Evolutionary conservation across 73 alveolate genomes (phyloP), one percentile per base, ranked within the genome.

Genomic region (Paraurostyla sp.): DNA sequence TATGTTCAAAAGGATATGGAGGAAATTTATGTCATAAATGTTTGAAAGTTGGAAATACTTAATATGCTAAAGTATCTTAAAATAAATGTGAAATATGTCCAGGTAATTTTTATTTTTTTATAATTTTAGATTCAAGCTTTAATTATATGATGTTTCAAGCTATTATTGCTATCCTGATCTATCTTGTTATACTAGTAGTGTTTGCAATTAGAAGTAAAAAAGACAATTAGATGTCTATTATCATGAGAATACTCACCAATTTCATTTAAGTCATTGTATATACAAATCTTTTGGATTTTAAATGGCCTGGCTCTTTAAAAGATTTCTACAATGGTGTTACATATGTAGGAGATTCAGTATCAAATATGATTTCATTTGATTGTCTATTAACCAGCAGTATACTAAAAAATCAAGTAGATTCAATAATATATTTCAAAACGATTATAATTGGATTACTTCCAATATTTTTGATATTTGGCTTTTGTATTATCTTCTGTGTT

Each of bases 221-320:
- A 25, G 22, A 13, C 16, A 69, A 62, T 69, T 16, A 69, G 16
- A 36, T 69, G 3, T 41, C 65, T 4, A 41, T 42, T 9, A 69
- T 69, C 40, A 41, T 69, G 84, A 69, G 84, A 69, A 69, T 69
- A 15, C 4, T 38, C 50, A 69, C 84, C 16, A 69, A 69, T 25
- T 69, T 41, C 23, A 18, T 69, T 9, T 36, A 69, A 69, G 7
- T 69, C 25, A 33, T 32, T 22, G 27, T 62, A 7, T 11, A 9
- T 22, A 43, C 84, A 69, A 3, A 20, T 15, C 23, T 43, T 4
- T 25, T 41, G 16, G 7, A 69, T 2, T 40, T 69, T 9, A n/a
- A 38, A 38, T 69, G 84, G 84, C 84, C 84, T 42, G 11, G 22
- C 20, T 27, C 33, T 7, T 25, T 69, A 11, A 27, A 42, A 29